Evolutionary conservation across 164 flowering plant species (phyloP).

Genomic region (Pachysandra terminalis): DNA sequence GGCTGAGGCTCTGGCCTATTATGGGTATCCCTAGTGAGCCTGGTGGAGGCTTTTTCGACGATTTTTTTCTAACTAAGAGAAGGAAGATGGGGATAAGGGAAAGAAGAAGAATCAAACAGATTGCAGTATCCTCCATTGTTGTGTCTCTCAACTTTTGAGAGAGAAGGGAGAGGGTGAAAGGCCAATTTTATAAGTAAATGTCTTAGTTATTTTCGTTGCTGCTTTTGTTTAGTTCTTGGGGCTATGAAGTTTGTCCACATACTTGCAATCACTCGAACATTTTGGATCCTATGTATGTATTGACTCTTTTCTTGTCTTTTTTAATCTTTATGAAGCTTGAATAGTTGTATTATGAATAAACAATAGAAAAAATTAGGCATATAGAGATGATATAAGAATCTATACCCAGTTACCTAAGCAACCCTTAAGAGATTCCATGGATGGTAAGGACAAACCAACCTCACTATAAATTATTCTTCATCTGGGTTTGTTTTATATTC

Average conservation of each 20-base stretch:
- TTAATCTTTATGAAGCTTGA: not conserved
- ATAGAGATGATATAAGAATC: not conserved
- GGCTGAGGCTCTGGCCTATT: constrained; percentile 36
- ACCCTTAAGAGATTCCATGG: not conserved
- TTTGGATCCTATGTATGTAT: too few relatives aligned
- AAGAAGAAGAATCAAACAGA: constrained; percentile 16
- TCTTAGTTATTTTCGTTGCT: not conserved
- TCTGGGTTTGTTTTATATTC: too few relatives aligned
- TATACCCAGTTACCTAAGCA: not conserved
- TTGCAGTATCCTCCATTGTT: constrained; percentile 9
- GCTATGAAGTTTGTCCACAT: too few relatives aligned
- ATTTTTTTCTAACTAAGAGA: constrained; percentile 11
- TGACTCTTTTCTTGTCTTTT: too few relatives aligned
- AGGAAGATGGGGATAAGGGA: constrained; percentile 15
- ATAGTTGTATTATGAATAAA: not conserved
- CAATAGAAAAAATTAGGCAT: too few relatives aligned
- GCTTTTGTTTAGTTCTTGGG: too few relatives aligned
- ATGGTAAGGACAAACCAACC: not conserved
- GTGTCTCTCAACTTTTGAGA: too few relatives aligned
- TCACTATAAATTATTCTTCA: too few relatives aligned
- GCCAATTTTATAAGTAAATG: not conserved
- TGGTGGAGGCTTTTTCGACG: constrained; percentile 25
- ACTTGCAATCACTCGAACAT: too few relatives aligned
- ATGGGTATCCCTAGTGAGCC: constrained; percentile 45
- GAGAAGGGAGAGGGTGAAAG: constrained; percentile 1